Base-by-base conservation (phyloP, 192 early-diverging fungal species). In the Dimargaris cristalligena region DNA sequence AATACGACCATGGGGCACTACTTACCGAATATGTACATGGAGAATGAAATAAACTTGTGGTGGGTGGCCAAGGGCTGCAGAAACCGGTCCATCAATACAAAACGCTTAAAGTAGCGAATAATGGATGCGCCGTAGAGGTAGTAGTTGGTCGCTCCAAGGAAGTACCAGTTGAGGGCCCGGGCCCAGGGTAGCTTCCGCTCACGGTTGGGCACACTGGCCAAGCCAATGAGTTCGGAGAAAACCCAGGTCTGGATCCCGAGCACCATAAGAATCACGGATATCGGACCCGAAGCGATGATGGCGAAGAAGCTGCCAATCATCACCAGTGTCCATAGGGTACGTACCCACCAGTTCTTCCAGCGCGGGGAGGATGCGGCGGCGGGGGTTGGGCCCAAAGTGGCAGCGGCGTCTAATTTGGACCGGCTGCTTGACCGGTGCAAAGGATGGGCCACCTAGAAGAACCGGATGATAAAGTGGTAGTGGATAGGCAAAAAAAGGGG, bases 91-190 rank as follows among this genome's bases (percentile, higher is more conserved):
- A 92, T 84, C 67, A 90, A 80, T 26, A 88, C 77, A 49, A 79
- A 74, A 61, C 85, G 77, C 71, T 88, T 84, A 65, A 93, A 90
- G 60, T 88, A 91, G 41, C 91, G 81, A 59, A 94, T 90, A 58
- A 92, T 74, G 60, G 86, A 88, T 71, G 92, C 89, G 32, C 94
- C 94, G 63, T 97, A 93, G 52, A 97, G 73, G 62, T 88, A 97
- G 70, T 92, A 97, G 66, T 91, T 88, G 44, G 90, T 90, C 41
- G 83, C 81, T 52, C 82, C 67, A 59, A 97, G 67, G 64, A 94
- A 95, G 71, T 94, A 95, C 78, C 88, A 94, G 67, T 91, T 91
- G 79, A 94, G 75, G 6, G 89, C 81, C 34, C 85, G 80, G 66
- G 90, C 86, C 92, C 92, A 97, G 6, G 90, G 88, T 57, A 97